These are phyloP conservation scores for Rhododendron williamsianum DNA, from an alignment of 148 eudicot genomes.

Conservation along the genomic window DNA sequence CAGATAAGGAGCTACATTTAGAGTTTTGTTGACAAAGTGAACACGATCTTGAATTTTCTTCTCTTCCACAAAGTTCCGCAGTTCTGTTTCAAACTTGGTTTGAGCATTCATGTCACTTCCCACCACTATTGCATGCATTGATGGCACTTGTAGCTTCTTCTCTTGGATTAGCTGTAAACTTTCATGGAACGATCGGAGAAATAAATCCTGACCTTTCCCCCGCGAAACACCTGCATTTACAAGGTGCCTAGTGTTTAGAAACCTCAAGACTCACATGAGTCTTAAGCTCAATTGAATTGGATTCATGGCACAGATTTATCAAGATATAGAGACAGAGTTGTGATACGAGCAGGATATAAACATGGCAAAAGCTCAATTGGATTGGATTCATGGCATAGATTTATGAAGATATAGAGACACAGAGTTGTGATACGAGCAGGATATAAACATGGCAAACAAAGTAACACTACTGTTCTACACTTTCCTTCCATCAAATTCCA, in stretches of 20 bases:
- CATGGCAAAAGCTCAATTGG: not conserved
- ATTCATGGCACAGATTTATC: not conserved
- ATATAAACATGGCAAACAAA: not conserved
- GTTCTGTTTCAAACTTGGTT: constrained; percentile 78
- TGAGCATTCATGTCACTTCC: constrained; percentile 89
- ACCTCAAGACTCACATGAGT: not conserved
- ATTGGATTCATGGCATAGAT: not conserved
- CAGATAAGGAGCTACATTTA: constrained; percentile 76
- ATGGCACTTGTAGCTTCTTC: constrained; percentile 71
- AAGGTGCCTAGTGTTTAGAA: not conserved
- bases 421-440: not conserved
- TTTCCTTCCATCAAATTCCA: not conserved
- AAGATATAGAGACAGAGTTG: not conserved
- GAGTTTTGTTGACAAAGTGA: constrained; percentile 79
- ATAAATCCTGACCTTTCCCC: constrained; percentile 87
- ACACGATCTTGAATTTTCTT: constrained; percentile 68
- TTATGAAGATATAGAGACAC: not conserved
- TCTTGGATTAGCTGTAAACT: constrained; percentile 61
- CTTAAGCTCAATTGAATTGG: not conserved
- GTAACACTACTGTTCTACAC: not conserved
- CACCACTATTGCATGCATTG: constrained; percentile 70
- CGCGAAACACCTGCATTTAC: constrained; percentile 73
- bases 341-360: not conserved
- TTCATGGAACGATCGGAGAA: constrained; percentile 73
- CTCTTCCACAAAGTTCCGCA: constrained; percentile 57